Conservation (phyloP, 306 rosid genomes). For the peach (Prunus persica) region DNA sequence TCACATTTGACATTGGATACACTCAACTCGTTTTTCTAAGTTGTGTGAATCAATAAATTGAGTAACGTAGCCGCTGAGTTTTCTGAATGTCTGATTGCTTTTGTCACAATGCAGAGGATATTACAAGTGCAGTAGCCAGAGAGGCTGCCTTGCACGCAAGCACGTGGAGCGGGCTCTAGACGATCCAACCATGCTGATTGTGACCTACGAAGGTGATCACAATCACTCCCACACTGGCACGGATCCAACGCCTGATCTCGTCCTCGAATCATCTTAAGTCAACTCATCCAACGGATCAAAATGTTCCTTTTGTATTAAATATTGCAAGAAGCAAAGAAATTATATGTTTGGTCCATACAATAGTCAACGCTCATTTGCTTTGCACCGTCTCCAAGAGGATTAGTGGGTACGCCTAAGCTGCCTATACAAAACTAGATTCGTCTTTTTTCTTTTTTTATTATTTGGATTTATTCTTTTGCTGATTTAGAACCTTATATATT, state of each 20-base stretch:
- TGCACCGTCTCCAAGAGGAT: constrained; percentile 34
- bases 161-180: constrained; percentile 88
- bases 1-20: no score
- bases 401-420: constrained; percentile 17
- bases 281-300: constrained; percentile 19
- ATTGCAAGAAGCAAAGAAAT: not conserved
- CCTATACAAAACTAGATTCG: constrained; percentile 25
- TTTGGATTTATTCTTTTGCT: not conserved
- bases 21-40: not conserved
- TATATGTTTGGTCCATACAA: not conserved
- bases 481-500: not conserved
- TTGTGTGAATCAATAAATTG: not conserved
- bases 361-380: constrained; percentile 28
- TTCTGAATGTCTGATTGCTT: not conserved
- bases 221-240: constrained; percentile 40
- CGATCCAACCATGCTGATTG: constrained; percentile 72
- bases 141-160: constrained; percentile 82
- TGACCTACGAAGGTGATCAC: constrained; percentile 82
- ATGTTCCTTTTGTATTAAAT: not conserved
- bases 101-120: constrained; percentile 52
- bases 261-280: constrained; percentile 57
- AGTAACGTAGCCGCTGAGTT: not conserved
- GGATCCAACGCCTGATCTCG: constrained; percentile 17
- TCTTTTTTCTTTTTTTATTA: not conserved
- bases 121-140: constrained; percentile 76